phyloP scores from a whole-genome alignment of 306 rosid species.

The Rosa persica region DNA sequence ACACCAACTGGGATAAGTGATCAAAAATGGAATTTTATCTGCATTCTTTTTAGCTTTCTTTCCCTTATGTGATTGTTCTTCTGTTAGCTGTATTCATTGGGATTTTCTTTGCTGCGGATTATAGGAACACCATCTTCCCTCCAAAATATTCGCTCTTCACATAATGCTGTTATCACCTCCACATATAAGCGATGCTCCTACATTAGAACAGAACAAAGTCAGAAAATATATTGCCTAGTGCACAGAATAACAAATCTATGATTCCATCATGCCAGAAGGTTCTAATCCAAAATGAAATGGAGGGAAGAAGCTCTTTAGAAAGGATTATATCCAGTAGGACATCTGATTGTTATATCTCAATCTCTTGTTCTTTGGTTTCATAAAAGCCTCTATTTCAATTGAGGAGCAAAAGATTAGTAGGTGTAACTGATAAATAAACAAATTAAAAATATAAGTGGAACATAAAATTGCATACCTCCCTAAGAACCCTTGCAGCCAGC shows the following conservation, averaged over 20 bases:
- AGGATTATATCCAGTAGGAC: not conserved
- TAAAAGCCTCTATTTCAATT: not conserved
- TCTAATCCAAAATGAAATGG: not conserved
- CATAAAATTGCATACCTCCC: slow-evolving; percentile 45
- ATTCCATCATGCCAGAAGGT: not conserved
- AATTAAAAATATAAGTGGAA: not conserved
- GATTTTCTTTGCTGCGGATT: slow-evolving; percentile 72
- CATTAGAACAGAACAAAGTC: not conserved
- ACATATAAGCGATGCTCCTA: slow-evolving; percentile 78
- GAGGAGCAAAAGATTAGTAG: not conserved
- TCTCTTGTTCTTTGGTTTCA: not conserved
- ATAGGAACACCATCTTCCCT: slow-evolving; percentile 91
- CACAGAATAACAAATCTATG: not conserved
- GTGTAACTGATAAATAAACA: not conserved
- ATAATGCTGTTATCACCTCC: slow-evolving; percentile 69
- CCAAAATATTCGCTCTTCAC: slow-evolving; percentile 82
- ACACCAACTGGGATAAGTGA: not conserved
- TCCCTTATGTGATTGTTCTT: not conserved
- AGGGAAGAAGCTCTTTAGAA: not conserved
- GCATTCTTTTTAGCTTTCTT: not conserved
- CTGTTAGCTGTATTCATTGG: slow-evolving; percentile 41
- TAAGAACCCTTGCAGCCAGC: slow-evolving; percentile 82
- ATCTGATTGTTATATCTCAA: not conserved
- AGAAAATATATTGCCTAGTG: not conserved
- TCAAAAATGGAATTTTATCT: not conserved